These are phyloP conservation scores for Xylaria sp. DNA, from an alignment of 2,329 filamentous ascomycete genomes.

Conservation along the genomic window DNA sequence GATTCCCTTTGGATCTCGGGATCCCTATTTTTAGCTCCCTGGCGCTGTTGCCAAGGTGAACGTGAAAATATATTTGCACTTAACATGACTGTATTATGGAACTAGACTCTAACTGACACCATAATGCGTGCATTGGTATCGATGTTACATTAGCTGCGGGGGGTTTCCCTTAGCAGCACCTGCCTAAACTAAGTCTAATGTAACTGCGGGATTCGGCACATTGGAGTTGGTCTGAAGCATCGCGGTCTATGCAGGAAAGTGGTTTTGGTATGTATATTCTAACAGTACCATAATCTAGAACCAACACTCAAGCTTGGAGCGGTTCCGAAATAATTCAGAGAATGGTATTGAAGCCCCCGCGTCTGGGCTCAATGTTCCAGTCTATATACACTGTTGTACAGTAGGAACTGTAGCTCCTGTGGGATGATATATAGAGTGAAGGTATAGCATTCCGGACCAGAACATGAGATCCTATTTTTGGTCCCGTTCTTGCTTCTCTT, in stretches of 20 bases:
- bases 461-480: conserved; percentile 6
- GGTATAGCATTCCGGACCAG: background rate
- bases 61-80: background rate
- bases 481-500: conserved; percentile 5
- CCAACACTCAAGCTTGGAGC: background rate
- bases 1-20: background rate
- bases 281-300: conserved; percentile 2
- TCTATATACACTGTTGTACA: conserved; percentile 33
- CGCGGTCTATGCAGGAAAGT: conserved; percentile 13
- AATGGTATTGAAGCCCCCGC: conserved; percentile 9
- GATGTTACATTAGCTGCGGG: conserved; percentile 5
- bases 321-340: background rate
- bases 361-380: conserved; percentile 10
- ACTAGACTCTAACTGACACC: background rate
- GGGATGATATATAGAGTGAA: conserved; percentile 19
- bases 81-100: background rate
- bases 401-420: conserved; percentile 2
- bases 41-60: background rate
- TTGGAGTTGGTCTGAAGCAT: conserved; percentile 4
- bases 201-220: conserved; percentile 12
- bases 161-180: background rate
- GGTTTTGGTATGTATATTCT: background rate
- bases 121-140: conserved; percentile 6
- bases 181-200: conserved; percentile 18
- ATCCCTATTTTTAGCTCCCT: background rate